phyloP scores from a whole-genome alignment of 140 eudicot species.

The Oenanthe javanica region DNA sequence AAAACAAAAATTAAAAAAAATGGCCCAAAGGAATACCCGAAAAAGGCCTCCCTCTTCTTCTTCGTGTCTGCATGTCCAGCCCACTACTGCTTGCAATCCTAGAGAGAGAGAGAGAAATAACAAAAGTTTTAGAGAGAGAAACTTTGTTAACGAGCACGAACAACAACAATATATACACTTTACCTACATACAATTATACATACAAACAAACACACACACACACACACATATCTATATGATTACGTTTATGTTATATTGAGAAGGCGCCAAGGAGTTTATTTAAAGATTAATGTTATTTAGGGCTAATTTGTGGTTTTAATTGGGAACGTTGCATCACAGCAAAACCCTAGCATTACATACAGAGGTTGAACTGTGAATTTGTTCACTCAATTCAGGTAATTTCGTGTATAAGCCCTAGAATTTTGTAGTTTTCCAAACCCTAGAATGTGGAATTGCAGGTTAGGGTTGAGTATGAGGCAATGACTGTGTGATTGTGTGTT shows the following conservation, averaged over 20 bases:
- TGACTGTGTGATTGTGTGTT: neutral
- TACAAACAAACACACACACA: neutral
- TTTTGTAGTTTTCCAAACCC: neutral
- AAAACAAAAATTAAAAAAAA: neutral
- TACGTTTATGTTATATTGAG: conserved; percentile 9
- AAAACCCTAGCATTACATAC: neutral
- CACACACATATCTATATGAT: conserved; percentile 13
- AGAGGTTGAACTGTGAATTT: neutral
- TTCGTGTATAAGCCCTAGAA: neutral
- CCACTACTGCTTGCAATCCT: conserved; percentile 42
- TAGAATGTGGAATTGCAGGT: neutral
- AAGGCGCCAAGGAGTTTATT: neutral
- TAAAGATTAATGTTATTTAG: conserved; percentile 19
- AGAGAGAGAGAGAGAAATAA: conserved; percentile 44
- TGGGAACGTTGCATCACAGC: neutral
- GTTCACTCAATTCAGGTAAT: neutral
- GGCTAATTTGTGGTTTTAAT: conserved; percentile 27
- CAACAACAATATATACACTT: conserved; percentile 18
- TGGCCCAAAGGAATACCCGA: neutral
- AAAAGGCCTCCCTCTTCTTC: conserved; percentile 30
- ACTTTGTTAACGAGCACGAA: conserved; percentile 47
- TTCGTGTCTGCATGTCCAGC: conserved; percentile 59
- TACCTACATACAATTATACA: neutral
- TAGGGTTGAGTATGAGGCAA: neutral
- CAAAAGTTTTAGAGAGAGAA: conserved; percentile 22